Conservation (phyloP, 805 yeast genomes). For the Wickerhamiella dianesei region DNA sequence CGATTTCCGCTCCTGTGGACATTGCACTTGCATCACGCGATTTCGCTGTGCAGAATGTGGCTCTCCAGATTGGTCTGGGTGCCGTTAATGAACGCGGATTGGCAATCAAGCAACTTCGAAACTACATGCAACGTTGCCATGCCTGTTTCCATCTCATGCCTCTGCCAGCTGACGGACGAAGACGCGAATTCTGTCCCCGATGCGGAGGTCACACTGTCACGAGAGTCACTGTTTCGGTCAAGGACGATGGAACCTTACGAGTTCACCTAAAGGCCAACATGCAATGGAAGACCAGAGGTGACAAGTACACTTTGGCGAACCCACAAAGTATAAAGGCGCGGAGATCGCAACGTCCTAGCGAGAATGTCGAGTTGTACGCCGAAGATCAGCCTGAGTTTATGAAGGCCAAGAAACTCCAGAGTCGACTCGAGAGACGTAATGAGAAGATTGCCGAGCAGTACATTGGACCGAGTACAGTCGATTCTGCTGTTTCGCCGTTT, state of each 20-base stretch:
- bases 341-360: conserved; percentile 66
- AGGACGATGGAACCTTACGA: conserved; percentile 57
- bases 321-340: conserved; percentile 76
- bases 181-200: conserved; percentile 75
- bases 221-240: conserved; percentile 79
- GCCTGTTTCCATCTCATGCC: conserved; percentile 85
- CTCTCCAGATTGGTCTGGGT: conserved; percentile 79
- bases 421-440: conserved; percentile 73
- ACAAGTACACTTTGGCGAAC: conserved; percentile 65
- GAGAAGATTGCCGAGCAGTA: conserved; percentile 77
- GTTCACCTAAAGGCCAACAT: conserved; percentile 85
- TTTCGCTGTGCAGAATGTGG: conserved; percentile 93
- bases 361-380: conserved; percentile 50
- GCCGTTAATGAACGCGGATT: conserved; percentile 78
- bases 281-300: conserved; percentile 88
- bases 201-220: conserved; percentile 91
- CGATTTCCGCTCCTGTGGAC: conserved; percentile 33
- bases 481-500: conserved; percentile 77
- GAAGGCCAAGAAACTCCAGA: conserved; percentile 74
- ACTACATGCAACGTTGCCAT: conserved; percentile 92
- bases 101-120: conserved; percentile 71
- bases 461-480: conserved; percentile 86
- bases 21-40: conserved; percentile 91
- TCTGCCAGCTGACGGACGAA: conserved; percentile 50
- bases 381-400: conserved; percentile 93